phyloP scores from a whole-genome alignment of 352 stramenopile species.

The Elongisporangium senticosum region DNA sequence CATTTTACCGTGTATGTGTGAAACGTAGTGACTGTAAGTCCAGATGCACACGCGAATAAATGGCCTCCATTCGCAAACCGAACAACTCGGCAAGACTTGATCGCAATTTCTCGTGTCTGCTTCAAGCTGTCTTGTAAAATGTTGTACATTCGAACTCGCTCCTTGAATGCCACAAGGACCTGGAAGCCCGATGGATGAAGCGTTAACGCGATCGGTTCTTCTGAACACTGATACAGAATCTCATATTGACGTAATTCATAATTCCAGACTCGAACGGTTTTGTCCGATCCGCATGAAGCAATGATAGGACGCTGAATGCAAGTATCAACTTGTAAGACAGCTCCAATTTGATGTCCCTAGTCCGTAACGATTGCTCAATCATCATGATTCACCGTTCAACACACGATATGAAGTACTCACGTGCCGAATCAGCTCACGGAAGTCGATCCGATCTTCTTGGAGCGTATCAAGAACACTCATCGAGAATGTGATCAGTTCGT shows the following conservation, averaged over 20 bases:
- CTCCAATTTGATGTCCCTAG: conserved; percentile 55
- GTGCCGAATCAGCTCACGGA: conserved; percentile 47
- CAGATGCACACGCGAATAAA: conserved; percentile 64
- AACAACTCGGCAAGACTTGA: conserved; percentile 61
- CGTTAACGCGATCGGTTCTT: conserved; percentile 56
- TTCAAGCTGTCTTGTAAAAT: conserved; percentile 62
- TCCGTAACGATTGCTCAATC: not conserved
- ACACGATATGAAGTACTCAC: conserved; percentile 20
- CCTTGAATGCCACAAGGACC: conserved; percentile 71
- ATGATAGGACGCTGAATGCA: conserved; percentile 83
- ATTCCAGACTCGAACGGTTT: conserved; percentile 87
- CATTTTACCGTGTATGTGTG: conserved; percentile 51
- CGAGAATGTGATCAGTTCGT: conserved; percentile 55
- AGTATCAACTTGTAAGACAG: conserved; percentile 68
- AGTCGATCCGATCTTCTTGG: conserved; percentile 72
- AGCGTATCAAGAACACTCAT: conserved; percentile 72
- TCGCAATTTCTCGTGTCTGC: conserved; percentile 52
- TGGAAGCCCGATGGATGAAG: conserved; percentile 72
- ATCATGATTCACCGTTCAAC: not conserved
- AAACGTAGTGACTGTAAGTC: conserved; percentile 57
- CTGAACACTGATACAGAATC: conserved; percentile 47
- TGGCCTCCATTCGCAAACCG: conserved; percentile 67
- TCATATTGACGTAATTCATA: conserved; percentile 64
- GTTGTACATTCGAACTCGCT: conserved; percentile 69
- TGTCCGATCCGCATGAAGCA: conserved; percentile 76